phyloP scores from a whole-genome alignment of 192 early-diverging fungal species.

The Coemansia sp. region DNA sequence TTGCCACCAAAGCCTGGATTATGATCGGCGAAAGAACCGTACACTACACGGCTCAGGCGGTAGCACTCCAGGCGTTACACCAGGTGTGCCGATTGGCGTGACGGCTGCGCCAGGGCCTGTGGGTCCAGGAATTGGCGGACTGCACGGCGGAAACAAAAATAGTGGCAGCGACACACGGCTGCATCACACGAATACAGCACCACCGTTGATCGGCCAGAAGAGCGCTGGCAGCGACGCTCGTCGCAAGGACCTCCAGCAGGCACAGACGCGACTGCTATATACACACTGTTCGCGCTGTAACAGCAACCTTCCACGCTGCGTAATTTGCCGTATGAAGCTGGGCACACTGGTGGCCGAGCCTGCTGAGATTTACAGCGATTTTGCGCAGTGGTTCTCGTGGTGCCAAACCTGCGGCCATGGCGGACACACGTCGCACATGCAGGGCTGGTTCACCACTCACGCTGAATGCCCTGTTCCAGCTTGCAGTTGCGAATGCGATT shows the following conservation, averaged over 20 bases:
- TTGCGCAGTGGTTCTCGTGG: constrained; percentile 97
- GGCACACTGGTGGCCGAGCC: constrained; percentile 33
- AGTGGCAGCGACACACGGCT: constrained; percentile 15
- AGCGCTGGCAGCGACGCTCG: constrained; percentile 11
- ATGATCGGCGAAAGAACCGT: constrained; percentile 20
- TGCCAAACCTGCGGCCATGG: constrained; percentile 97
- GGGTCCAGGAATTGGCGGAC: constrained; percentile 13
- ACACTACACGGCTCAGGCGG: constrained; percentile 8
- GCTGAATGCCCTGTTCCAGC: constrained; percentile 87
- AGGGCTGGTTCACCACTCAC: constrained; percentile 88
- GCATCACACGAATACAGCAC: constrained; percentile 12
- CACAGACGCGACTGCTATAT: constrained; percentile 34
- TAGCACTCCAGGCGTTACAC: constrained; percentile 3
- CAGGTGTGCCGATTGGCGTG: constrained; percentile 2
- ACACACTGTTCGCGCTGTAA: constrained; percentile 44
- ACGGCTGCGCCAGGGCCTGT: background rate
- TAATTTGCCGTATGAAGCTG: constrained; percentile 50
- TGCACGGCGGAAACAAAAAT: constrained; percentile 11
- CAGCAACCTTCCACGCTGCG: constrained; percentile 47
- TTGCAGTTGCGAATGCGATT: constrained; percentile 59
- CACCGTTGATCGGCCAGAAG: constrained; percentile 22
- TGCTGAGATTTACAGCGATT: constrained; percentile 48
- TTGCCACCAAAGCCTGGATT: constrained; percentile 66
- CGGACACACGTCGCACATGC: constrained; percentile 88
- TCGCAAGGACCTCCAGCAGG: constrained; percentile 27